Evolutionary conservation across 164 flowering plant genomes (phyloP), one percentile per base, ranked within the genome.

Genomic region (Annona squamosa): DNA sequence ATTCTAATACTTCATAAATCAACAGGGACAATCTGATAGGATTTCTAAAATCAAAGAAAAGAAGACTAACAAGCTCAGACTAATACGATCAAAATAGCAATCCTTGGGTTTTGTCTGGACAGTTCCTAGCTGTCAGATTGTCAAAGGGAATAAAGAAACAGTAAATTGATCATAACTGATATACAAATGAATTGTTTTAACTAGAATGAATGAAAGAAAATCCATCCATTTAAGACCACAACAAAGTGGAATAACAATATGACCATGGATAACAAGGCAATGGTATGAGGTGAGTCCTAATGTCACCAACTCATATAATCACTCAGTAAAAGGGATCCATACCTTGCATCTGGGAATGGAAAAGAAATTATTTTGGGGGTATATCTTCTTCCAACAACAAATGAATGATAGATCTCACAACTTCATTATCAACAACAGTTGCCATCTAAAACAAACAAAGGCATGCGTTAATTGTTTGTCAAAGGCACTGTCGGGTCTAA

Each of bases 381-480:
- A 84, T 90, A 63, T 84, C 88, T 83, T 93, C 97, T 83, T 89
- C 96, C 44, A 88, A 72, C 77, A 93, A 73, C 79, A 93, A 77
- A 74, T 88, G 89, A 68, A 90, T 77, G 59, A 93, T 89, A 46
- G 98, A 90, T 79, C 76, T 83, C 74, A 93, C 80, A 17, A 93
- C 87, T 72, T 91, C 91, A 76, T 91, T 86, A 65, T 87, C 77
- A 9, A 73, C 78, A 72, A 86, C 80, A 17, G 76, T 71, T 57
- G 85, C 78, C 46, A 72, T 78, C 97, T 91, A 87, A 37, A 77
- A 61, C 79, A 48, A 77, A 72, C 79, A 48, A 77, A 72, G 1
- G 57, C 68, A n/a, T 12, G 45, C 43, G 5, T 66, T 16, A 66
- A 13, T 12, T 66, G 7, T 43, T 2, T 42, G 3, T 43, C 43